Conservation (phyloP, 345 rosid species). For the Populus euphratica region DNA sequence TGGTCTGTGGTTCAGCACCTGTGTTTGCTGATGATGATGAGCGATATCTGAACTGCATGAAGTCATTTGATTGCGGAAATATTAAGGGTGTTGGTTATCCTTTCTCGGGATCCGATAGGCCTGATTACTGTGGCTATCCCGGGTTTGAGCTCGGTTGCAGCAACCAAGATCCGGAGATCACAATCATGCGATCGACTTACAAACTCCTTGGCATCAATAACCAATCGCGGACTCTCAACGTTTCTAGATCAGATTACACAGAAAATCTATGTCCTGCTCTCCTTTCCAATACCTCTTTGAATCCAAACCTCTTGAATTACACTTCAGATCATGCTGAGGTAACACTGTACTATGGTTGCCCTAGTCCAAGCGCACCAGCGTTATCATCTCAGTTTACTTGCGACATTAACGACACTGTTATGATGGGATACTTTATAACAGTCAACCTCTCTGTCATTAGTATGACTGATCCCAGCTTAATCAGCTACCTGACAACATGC, state of each 20-base stretch:
- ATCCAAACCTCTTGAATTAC: neutral
- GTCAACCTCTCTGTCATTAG: neutral
- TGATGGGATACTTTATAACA: constrained; percentile 7
- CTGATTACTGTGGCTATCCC: constrained; percentile 24
- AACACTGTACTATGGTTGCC: constrained; percentile 26
- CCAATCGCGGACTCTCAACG: neutral
- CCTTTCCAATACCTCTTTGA: neutral
- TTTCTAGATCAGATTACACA: constrained; percentile 27
- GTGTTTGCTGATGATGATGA: neutral
- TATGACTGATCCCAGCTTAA: accelerated
- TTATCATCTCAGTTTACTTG: neutral
- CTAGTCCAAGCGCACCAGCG: neutral
- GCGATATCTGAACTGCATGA: constrained; percentile 21
- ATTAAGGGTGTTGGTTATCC: constrained; percentile 23
- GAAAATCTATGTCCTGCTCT: constrained; percentile 13
- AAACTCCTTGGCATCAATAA: constrained; percentile 16
- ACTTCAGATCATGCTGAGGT: neutral
- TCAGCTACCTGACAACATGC: neutral
- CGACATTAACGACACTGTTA: neutral
- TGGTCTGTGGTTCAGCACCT: neutral
- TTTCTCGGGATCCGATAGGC: constrained; percentile 29
- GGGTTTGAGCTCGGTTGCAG: constrained; percentile 23
- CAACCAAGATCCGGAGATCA: constrained; percentile 14
- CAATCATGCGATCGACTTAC: constrained; percentile 15
- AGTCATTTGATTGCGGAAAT: constrained; percentile 22